Conservation (phyloP, 352 stramenopile genomes). For the Poterioochromonas sp. region DNA sequence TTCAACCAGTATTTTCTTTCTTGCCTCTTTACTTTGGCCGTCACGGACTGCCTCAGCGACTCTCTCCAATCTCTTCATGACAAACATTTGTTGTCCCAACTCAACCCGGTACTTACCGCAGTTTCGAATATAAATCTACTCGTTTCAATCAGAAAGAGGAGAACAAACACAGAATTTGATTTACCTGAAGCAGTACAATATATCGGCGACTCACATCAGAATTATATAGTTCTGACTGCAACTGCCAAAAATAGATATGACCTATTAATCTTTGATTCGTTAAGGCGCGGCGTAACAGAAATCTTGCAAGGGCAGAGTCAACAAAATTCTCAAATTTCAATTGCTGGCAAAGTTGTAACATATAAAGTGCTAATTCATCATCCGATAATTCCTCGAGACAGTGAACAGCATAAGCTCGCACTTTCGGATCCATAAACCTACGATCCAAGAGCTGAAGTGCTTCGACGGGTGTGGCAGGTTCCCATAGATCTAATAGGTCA, state of each 20-base stretch:
- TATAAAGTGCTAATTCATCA: slow-evolving; percentile 68
- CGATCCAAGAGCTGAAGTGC: slow-evolving; percentile 27
- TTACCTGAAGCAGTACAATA: slow-evolving; percentile 20
- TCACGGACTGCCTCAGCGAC: slow-evolving; percentile 60
- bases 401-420: slow-evolving; percentile 77
- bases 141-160: background rate
- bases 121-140: slow-evolving; percentile 64
- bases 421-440: slow-evolving; percentile 61
- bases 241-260: slow-evolving; percentile 54
- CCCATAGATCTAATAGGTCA: slow-evolving; percentile 26
- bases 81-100: slow-evolving; percentile 74
- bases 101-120: slow-evolving; percentile 71
- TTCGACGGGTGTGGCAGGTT: slow-evolving; percentile 18
- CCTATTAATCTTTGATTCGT: slow-evolving; percentile 46
- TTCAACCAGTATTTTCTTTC: slow-evolving; percentile 51
- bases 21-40: slow-evolving; percentile 35
- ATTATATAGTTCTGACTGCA: slow-evolving; percentile 49
- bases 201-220: slow-evolving; percentile 34
- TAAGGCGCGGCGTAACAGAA: slow-evolving; percentile 51
- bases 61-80: slow-evolving; percentile 75
- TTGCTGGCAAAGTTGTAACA: slow-evolving; percentile 51
- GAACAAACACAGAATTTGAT: background rate
- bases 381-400: slow-evolving; percentile 71
- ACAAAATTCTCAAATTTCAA: slow-evolving; percentile 54
- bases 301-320: slow-evolving; percentile 52